phyloP scores from a whole-genome alignment of 2,329 filamentous ascomycete species.

The Blumeriella jaapii region DNA sequence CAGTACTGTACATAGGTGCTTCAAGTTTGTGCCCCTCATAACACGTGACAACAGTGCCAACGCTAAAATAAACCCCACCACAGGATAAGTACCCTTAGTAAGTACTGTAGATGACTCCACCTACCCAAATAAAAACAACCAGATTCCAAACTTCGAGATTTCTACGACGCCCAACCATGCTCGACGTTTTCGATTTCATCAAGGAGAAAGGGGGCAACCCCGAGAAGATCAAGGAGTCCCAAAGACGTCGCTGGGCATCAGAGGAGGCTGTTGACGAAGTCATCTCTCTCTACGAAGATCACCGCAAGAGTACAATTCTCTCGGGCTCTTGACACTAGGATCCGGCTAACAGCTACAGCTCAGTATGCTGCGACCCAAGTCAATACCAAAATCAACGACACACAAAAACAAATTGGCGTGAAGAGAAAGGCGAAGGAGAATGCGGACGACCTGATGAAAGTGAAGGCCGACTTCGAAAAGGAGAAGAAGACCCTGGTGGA shows the following conservation, averaged over 20 bases:
- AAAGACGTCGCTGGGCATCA: constrained; percentile 68
- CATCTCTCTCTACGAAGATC: constrained; percentile 76
- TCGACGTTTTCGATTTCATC: constrained; percentile 71
- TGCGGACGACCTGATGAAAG: constrained; percentile 63
- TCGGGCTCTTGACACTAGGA: too few relatives aligned
- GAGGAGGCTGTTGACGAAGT: constrained; percentile 85
- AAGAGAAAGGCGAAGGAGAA: constrained; percentile 95
- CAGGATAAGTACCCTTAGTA: too few relatives aligned
- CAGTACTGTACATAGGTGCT: too few relatives aligned
- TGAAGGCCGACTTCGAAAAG: constrained; percentile 69
- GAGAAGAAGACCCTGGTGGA: constrained; percentile 73
- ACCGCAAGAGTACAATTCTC: constrained; percentile 70
- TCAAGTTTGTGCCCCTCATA: too few relatives aligned
- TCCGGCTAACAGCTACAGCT: too few relatives aligned
- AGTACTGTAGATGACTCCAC: too few relatives aligned
- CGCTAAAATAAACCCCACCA: neutral
- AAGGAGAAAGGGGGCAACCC: constrained; percentile 83
- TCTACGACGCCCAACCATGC: constrained; percentile 42
- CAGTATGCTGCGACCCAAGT: constrained; percentile 72
- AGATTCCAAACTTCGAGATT: neutral
- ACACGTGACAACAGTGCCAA: constrained; percentile 6
- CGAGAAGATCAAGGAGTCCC: constrained; percentile 83
- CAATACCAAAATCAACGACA: constrained; percentile 72
- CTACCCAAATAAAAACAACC: too few relatives aligned
- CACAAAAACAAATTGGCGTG: constrained; percentile 79